These are phyloP conservation scores for Moniliophthora roreri DNA, from an alignment of 1,284 basidiomycete genomes.

Conservation along the genomic window DNA sequence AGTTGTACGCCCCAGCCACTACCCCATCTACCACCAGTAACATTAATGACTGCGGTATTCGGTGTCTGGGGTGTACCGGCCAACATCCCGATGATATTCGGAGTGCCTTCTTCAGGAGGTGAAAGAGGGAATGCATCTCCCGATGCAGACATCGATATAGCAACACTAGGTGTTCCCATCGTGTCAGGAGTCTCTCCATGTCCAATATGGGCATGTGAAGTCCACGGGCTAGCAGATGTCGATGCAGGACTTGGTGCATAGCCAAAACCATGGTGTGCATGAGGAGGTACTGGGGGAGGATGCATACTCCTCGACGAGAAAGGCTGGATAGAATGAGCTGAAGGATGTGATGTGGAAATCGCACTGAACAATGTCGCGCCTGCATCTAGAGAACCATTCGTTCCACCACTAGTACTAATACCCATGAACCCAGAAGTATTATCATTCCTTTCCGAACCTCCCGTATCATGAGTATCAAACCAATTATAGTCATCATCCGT, in stretches of 20 bases:
- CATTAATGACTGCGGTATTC: background rate
- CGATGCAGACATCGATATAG: background rate
- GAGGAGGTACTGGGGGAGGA: background rate
- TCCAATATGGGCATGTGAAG: background rate
- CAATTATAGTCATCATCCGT: conserved; percentile 3
- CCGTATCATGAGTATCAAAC: conserved; percentile 1
- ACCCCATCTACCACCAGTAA: background rate
- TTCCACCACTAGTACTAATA: background rate
- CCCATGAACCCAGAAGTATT: background rate
- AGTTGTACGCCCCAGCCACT: background rate
- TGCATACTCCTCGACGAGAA: background rate
- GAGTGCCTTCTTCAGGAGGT: conserved; percentile 16
- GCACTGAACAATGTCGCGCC: conserved; percentile 1
- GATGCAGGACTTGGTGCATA: background rate
- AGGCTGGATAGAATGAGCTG: background rate
- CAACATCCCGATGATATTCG: conserved; percentile 22
- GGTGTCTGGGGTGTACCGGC: conserved; percentile 13
- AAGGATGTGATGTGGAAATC: background rate
- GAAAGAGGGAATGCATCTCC: background rate
- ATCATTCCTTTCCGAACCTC: background rate
- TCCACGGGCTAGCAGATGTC: background rate
- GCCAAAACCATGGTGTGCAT: background rate
- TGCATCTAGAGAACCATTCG: background rate
- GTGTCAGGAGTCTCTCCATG: background rate
- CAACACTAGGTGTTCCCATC: background rate